These are phyloP conservation scores for Phenoliferia sp. DNA, from an alignment of 1,284 basidiomycete species.

Conservation along the genomic window DNA sequence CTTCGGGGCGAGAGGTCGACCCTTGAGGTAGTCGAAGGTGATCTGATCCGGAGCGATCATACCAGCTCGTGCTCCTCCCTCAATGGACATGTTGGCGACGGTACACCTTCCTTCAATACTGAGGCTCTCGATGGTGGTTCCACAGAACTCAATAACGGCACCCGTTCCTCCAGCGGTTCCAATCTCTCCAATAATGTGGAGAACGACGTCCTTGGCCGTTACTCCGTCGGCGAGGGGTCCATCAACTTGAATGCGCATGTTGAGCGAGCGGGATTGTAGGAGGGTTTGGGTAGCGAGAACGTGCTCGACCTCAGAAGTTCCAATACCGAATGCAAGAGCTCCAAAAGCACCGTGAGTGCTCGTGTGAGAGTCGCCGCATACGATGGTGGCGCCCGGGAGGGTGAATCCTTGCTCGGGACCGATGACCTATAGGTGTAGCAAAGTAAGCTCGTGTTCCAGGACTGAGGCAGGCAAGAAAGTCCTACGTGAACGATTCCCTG, in stretches of 20 bases:
- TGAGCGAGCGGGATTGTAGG: slow-evolving; percentile 86
- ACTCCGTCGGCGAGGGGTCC: slow-evolving; percentile 82
- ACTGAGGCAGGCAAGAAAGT: not conserved
- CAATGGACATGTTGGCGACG: slow-evolving; percentile 87
- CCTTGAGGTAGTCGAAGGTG: slow-evolving; percentile 81
- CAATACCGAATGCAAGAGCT: slow-evolving; percentile 92
- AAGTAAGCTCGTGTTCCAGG: not conserved
- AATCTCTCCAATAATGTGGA: slow-evolving; percentile 89
- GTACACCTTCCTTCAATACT: slow-evolving; percentile 55
- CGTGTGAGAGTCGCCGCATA: slow-evolving; percentile 94
- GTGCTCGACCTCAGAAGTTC: slow-evolving; percentile 94
- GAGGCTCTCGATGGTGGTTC: slow-evolving; percentile 82
- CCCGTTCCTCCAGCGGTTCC: slow-evolving; percentile 94
- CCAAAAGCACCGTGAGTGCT: slow-evolving; percentile 88
- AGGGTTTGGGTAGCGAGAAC: slow-evolving; percentile 94
- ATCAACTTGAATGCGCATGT: slow-evolving; percentile 91
- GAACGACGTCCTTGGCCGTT: slow-evolving; percentile 88
- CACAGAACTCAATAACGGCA: slow-evolving; percentile 87
- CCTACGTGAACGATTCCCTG: slow-evolving; percentile 77
- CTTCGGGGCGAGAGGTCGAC: slow-evolving; percentile 74
- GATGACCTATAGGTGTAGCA: slow-evolving; percentile 55
- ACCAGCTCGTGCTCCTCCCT: slow-evolving; percentile 81
- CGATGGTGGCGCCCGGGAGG: slow-evolving; percentile 89
- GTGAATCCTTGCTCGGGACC: slow-evolving; percentile 95
- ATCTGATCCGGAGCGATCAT: slow-evolving; percentile 92